These are phyloP conservation scores for Xylaria sp. DNA, from an alignment of 2,329 filamentous ascomycete genomes.

Conservation along the genomic window DNA sequence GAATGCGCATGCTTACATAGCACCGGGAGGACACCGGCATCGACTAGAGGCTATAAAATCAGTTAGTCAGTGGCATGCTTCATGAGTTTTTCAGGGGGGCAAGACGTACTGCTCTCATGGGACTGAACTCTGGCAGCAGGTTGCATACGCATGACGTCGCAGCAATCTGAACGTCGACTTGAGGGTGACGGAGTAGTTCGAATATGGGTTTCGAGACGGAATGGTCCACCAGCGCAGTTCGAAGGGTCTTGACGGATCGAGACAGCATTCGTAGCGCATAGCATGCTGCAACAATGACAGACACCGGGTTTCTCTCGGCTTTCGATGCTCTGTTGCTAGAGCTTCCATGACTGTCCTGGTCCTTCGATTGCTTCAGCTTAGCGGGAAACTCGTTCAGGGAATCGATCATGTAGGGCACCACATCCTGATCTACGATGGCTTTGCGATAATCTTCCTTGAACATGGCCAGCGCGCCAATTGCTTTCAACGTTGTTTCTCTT, in stretches of 20 bases:
- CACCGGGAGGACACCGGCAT: slow-evolving; percentile 67
- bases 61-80: slow-evolving; percentile 11
- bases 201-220: slow-evolving; percentile 74
- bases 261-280: slow-evolving; percentile 75
- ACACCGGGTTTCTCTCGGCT: slow-evolving; percentile 62
- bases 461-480: slow-evolving; percentile 73
- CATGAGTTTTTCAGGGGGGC: slow-evolving; percentile 21
- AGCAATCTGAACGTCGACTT: slow-evolving; percentile 77
- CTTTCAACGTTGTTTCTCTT: slow-evolving; percentile 70
- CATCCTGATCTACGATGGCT: slow-evolving; percentile 73
- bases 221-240: slow-evolving; percentile 83
- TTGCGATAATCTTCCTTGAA: slow-evolving; percentile 83
- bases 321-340: slow-evolving; percentile 28
- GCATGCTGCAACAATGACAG: slow-evolving; percentile 80
- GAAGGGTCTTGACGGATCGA: slow-evolving; percentile 74
- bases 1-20: slow-evolving; percentile 83
- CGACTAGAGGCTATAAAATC: slow-evolving; percentile 57
- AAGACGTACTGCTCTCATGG: slow-evolving; percentile 73
- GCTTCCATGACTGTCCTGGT: slow-evolving; percentile 1
- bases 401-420: slow-evolving; percentile 75
- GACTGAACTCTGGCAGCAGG: slow-evolving; percentile 80
- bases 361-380: slow-evolving; percentile 45
- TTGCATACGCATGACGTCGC: slow-evolving; percentile 83
- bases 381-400: slow-evolving; percentile 59
- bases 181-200: slow-evolving; percentile 64